Evolutionary conservation across 2,329 filamentous ascomycete species (phyloP), one percentile per base, ranked within the genome.

Genomic region (Knoxdaviesia capensis): DNA sequence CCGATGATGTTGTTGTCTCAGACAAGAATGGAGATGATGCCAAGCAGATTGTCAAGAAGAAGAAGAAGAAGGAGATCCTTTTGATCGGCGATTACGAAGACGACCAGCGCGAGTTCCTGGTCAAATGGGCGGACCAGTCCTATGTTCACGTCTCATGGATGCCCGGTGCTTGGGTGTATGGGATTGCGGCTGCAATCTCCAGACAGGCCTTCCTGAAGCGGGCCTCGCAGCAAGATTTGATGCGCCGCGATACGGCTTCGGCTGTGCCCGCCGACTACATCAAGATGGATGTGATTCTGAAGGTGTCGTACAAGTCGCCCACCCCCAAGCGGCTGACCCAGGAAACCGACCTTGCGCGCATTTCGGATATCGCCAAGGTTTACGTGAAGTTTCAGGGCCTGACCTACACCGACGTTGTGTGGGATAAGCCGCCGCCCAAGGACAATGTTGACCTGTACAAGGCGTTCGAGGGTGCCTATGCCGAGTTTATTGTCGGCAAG

Each of bases 321-420:
- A 48, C 72, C 36, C 64, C 73, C 5, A 59, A 45, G 5, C 59
- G 72, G 7, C 68, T 69, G 32, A 75, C 70, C 30, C 74, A 80
- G 49, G 72, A 78, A 41, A 68, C 79, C 10, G 84, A 90, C 51
- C 65, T 85, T 46, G 69, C 69, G 34, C 74, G 80, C 5, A 76
- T 88, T 36, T 68, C 71, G 33, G 71, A 85, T 49, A 74, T 98
- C 28, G 68, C 74, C 40, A 70, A 76, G 50, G 78, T 85, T 0
- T 71, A 79, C 40, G 81, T 93, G 60, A 98, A 98, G 56, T 96
- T 87, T 57, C 85, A 92, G 57, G 90, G 90, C 8, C 69, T 98
- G 6, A 71, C 77, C 5, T 96, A 98, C 53, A 85, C 94, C 47
- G 86, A 94, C 45, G 73, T 76, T 1, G 86, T 93, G 0, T 94